A percentile compares a stretch with the other conserved stretches of the same genome.
phyloP scores from a whole-genome alignment of 148 eudicot species.

The Chenopodium formosanum region DNA sequence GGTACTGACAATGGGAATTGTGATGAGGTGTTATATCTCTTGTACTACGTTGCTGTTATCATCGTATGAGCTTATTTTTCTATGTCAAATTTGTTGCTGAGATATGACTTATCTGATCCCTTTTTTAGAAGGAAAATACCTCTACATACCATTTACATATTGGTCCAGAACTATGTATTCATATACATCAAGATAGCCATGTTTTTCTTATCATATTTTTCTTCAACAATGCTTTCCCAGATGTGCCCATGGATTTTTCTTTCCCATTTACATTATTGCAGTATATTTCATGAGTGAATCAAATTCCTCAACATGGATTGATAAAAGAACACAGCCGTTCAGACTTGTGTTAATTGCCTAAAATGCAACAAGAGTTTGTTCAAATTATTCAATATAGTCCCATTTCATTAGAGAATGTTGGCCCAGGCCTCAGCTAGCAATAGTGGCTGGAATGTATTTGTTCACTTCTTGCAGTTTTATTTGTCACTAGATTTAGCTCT shows the following conservation, averaged over 20 bases:
- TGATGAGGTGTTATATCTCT: slow-evolving; percentile 62
- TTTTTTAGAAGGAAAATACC: neutral
- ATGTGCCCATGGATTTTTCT: neutral
- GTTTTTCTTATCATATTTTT: neutral
- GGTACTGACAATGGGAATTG: slow-evolving; percentile 77
- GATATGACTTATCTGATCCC: neutral
- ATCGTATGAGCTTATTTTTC: neutral
- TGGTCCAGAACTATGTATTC: neutral
- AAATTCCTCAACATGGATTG: neutral
- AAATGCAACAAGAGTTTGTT: neutral
- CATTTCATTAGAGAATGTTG: neutral
- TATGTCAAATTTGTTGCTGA: neutral
- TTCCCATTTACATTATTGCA: neutral
- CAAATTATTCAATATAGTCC: neutral
- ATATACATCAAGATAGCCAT: neutral
- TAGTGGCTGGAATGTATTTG: neutral
- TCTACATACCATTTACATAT: neutral
- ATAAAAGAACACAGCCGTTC: too few species aligned
- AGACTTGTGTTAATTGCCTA: neutral
- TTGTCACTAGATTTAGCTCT: neutral
- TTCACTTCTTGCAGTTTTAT: too few species aligned
- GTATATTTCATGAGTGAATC: neutral
- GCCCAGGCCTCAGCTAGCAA: neutral
- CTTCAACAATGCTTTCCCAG: neutral
- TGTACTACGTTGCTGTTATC: neutral